phyloP scores from a whole-genome alignment of 768 basidiomycete species.

The Hygrophoropsis aurantiaca region DNA sequence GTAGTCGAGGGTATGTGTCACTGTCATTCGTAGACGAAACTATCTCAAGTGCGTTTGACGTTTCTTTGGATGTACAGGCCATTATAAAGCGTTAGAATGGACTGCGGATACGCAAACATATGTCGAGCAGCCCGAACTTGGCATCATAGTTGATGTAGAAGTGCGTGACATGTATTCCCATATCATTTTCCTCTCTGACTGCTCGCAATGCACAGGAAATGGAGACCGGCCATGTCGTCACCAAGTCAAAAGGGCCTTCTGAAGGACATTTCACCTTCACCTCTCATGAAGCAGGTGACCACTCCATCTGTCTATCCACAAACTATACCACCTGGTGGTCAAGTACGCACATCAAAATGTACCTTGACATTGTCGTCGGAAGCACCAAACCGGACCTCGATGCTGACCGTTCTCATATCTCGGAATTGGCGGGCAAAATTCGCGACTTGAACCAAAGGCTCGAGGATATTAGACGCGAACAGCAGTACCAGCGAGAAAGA shows the following conservation, averaged over 20 bases:
- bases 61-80: conserved; percentile 51
- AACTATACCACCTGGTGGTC: conserved; percentile 91
- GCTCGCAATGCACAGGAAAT: conserved; percentile 63
- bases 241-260: conserved; percentile 85
- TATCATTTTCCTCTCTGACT: neutral
- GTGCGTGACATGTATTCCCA: conserved; percentile 43
- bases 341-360: conserved; percentile 85
- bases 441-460: conserved; percentile 93
- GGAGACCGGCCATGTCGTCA: conserved; percentile 75
- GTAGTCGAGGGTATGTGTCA: conserved; percentile 78
- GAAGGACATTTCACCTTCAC: conserved; percentile 97
- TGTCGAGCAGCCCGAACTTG: conserved; percentile 69
- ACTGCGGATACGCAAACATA: conserved; percentile 70
- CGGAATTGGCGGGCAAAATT: conserved; percentile 77
- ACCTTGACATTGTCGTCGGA: conserved; percentile 93
- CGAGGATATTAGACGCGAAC: conserved; percentile 90
- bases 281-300: conserved; percentile 95
- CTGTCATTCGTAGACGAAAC: neutral
- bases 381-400: conserved; percentile 83
- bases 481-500: conserved; percentile 96
- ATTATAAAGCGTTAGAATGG: conserved; percentile 94
- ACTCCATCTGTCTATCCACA: conserved; percentile 93
- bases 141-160: conserved; percentile 88
- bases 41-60: conserved; percentile 1
- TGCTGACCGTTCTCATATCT: conserved; percentile 83